Conservation (phyloP, 192 early-diverging fungal species). For the Coemansia erecta region DNA sequence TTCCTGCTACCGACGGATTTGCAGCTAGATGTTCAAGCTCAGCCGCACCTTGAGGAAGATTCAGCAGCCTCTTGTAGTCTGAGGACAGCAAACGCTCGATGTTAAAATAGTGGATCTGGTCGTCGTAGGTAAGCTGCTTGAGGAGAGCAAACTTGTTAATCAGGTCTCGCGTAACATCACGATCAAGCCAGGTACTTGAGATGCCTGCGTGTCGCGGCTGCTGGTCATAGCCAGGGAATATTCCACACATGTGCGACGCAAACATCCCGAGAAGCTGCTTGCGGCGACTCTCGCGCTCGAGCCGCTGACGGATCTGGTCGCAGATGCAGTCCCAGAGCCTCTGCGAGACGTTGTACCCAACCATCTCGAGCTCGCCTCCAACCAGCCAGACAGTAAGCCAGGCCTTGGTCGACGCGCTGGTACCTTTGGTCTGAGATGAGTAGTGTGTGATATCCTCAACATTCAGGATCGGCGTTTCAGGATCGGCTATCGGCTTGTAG, state of each 20-base stretch:
- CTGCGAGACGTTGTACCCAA: slow-evolving; percentile 52
- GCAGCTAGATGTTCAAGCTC: slow-evolving; percentile 25
- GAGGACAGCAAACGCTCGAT: slow-evolving; percentile 44
- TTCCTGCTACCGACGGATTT: slow-evolving; percentile 38
- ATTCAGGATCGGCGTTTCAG: slow-evolving; percentile 26
- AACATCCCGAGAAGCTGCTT: slow-evolving; percentile 53
- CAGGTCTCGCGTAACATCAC: slow-evolving; percentile 48
- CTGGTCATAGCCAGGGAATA: slow-evolving; percentile 51
- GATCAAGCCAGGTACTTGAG: slow-evolving; percentile 48
- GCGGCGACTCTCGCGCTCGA: slow-evolving; percentile 51
- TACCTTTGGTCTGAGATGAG: slow-evolving; percentile 7
- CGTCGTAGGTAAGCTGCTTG: slow-evolving; percentile 37
- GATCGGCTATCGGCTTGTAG: slow-evolving; percentile 52
- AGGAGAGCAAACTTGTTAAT: slow-evolving; percentile 53
- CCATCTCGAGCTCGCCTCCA: slow-evolving; percentile 56
- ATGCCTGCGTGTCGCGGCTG: slow-evolving; percentile 43
- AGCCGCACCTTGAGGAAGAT: slow-evolving; percentile 24
- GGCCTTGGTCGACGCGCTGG: slow-evolving; percentile 21
- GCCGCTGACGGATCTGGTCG: slow-evolving; percentile 51
- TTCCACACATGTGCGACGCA: slow-evolving; percentile 50
- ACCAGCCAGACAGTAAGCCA: slow-evolving; percentile 51
- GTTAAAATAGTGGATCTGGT: slow-evolving; percentile 54
- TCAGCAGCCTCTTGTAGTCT: slow-evolving; percentile 29
- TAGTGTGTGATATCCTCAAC: slow-evolving; percentile 43
- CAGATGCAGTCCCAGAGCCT: slow-evolving; percentile 39